Evolutionary conservation across 148 eudicot species (phyloP).

Genomic region (Persicaria maculosa): DNA sequence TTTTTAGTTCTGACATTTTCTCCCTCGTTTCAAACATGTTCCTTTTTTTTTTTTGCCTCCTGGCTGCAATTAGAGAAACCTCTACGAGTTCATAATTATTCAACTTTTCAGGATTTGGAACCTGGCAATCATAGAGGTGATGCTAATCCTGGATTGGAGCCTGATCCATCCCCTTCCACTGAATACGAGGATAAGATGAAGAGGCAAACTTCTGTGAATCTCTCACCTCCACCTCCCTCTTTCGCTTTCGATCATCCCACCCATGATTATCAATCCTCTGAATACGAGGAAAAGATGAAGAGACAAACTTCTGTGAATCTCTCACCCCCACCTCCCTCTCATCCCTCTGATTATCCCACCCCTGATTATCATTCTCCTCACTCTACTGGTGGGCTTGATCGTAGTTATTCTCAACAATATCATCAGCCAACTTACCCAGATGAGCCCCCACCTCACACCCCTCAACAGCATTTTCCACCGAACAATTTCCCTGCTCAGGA

Average conservation of each 20-base stretch:
- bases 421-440: slow-evolving; percentile 40
- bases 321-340: slow-evolving; percentile 5
- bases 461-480: slow-evolving; percentile 40
- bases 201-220: slow-evolving; percentile 4
- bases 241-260: slow-evolving; percentile 15
- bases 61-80: background rate
- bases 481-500: slow-evolving; percentile 51
- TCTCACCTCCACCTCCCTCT: slow-evolving; percentile 7
- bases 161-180: background rate
- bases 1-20: background rate
- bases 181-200: slow-evolving; percentile 8
- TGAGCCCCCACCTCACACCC: slow-evolving; percentile 21
- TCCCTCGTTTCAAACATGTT: background rate
- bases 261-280: slow-evolving; percentile 13
- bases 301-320: background rate
- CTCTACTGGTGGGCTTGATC: slow-evolving; percentile 29
- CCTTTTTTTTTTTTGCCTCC: background rate
- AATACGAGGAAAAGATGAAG: background rate
- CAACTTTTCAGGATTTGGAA: slow-evolving; percentile 5
- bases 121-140: slow-evolving; percentile 1
- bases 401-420: slow-evolving; percentile 37
- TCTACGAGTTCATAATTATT: background rate
- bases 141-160: slow-evolving; percentile 8
- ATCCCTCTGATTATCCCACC: slow-evolving; percentile 29
- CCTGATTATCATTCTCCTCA: slow-evolving; percentile 42